Evolutionary conservation across 805 yeast species (phyloP).

Genomic region (Komagataella mondaviorum): DNA sequence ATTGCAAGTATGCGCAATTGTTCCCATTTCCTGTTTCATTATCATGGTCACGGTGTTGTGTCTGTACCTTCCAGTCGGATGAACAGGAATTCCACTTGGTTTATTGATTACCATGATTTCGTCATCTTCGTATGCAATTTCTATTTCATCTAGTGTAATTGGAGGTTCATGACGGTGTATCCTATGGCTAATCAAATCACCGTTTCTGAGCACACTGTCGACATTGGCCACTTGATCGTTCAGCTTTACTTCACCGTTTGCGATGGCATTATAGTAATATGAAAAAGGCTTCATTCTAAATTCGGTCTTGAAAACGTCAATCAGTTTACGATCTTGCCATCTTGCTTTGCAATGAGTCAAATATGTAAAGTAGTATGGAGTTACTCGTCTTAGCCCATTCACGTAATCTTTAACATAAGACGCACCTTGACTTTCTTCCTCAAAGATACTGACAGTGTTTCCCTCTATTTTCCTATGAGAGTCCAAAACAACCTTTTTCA

Average conservation of each 20-base stretch:
- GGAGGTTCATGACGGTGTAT: slow-evolving; percentile 89
- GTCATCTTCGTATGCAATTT: slow-evolving; percentile 62
- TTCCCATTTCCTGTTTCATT: slow-evolving; percentile 55
- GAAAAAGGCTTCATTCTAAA: slow-evolving; percentile 66
- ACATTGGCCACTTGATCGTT: slow-evolving; percentile 51
- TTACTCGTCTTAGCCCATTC: slow-evolving; percentile 54
- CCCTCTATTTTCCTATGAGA: slow-evolving; percentile 20
- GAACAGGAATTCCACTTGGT: slow-evolving; percentile 92
- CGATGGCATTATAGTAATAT: slow-evolving; percentile 44
- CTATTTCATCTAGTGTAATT: slow-evolving; percentile 45
- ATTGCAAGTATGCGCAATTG: slow-evolving; percentile 70
- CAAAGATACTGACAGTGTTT: slow-evolving; percentile 20
- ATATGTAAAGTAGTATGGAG: slow-evolving; percentile 83
- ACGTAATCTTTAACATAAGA: slow-evolving; percentile 31
- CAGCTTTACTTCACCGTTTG: slow-evolving; percentile 60
- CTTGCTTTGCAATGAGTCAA: slow-evolving; percentile 82
- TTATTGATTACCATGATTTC: slow-evolving; percentile 76
- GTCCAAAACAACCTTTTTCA: slow-evolving; percentile 29
- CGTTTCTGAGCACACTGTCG: slow-evolving; percentile 61
- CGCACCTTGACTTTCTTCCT: slow-evolving; percentile 48
- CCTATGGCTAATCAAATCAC: slow-evolving; percentile 69
- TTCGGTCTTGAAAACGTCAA: slow-evolving; percentile 75
- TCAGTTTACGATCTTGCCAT: slow-evolving; percentile 75
- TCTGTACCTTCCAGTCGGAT: slow-evolving; percentile 83
- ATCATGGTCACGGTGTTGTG: slow-evolving; percentile 67